Evolutionary conservation across 345 rosid species (phyloP).

Genomic region (Kernera saxatilis): DNA sequence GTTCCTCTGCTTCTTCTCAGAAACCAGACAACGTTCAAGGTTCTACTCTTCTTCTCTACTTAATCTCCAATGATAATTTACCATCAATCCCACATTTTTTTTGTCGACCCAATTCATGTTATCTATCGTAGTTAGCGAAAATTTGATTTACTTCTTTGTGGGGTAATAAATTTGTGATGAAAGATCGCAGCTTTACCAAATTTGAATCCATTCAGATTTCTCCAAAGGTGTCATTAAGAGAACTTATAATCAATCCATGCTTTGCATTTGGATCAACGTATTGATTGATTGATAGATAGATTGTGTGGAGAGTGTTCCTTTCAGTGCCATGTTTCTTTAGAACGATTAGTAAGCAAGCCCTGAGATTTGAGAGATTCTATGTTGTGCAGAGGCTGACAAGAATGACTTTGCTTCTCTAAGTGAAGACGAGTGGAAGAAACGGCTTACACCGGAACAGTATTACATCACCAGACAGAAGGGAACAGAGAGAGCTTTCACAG

Average conservation of each 20-base stretch:
- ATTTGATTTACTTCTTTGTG: neutral
- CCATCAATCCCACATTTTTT: neutral
- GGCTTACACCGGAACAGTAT: slow-evolving; percentile 65
- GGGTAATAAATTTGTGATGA: no score
- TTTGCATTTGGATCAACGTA: neutral
- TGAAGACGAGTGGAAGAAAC: slow-evolving; percentile 70
- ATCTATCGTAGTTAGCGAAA: neutral
- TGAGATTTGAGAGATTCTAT: neutral
- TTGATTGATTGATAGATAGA: no score
- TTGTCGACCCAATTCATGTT: neutral
- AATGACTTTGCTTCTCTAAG: slow-evolving; percentile 41
- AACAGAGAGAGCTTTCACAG: slow-evolving; percentile 88
- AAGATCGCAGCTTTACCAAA: no score
- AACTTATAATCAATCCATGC: neutral
- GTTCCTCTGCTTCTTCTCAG: slow-evolving; percentile 76
- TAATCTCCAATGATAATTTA: neutral
- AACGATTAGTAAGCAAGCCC: neutral
- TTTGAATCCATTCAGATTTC: no score
- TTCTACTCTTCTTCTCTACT: neutral
- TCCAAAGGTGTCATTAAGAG: no score
- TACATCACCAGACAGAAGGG: slow-evolving; percentile 78
- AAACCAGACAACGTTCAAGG: slow-evolving; percentile 56
- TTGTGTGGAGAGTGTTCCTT: neutral
- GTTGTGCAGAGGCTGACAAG: slow-evolving; percentile 35
- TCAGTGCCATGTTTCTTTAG: neutral